These are phyloP conservation scores for Cercospora zeina DNA, from an alignment of 2,329 filamentous ascomycete species.

Conservation along the genomic window DNA sequence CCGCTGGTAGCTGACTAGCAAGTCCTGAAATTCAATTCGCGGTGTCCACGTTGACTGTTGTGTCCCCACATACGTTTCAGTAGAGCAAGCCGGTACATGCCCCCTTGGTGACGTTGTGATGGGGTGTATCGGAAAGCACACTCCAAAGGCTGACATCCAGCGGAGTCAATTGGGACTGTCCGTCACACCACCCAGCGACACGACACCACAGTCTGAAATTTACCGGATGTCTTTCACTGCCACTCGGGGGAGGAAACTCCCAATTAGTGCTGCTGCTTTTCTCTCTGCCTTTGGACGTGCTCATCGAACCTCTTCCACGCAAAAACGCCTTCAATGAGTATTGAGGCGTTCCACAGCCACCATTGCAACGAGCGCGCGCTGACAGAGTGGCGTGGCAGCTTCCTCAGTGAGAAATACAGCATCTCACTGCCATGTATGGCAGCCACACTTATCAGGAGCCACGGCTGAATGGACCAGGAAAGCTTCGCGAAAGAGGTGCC, in stretches of 20 bases:
- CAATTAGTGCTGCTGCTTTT: constrained; percentile 44
- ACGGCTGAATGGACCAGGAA: constrained; percentile 60
- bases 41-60: background rate
- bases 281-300: constrained; percentile 46
- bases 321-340: constrained; percentile 51
- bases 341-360: constrained; percentile 53
- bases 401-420: constrained; percentile 48
- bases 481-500: constrained; percentile 60
- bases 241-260: background rate
- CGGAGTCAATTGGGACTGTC: background rate
- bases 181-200: background rate
- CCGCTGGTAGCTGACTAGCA: background rate
- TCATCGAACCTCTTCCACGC: constrained; percentile 51
- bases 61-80: background rate
- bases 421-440: constrained; percentile 66
- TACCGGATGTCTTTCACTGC: background rate
- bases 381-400: constrained; percentile 56
- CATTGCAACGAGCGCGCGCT: constrained; percentile 51
- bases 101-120: background rate
- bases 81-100: background rate
- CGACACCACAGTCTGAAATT: background rate
- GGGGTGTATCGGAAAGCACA: background rate
- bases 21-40: background rate
- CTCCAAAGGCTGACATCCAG: background rate
- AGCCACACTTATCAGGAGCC: constrained; percentile 61